Evolutionary conservation across 2,329 filamentous ascomycete species (phyloP), one percentile per base, ranked within the genome.

Genomic region (Nigrograna mackinnonii): DNA sequence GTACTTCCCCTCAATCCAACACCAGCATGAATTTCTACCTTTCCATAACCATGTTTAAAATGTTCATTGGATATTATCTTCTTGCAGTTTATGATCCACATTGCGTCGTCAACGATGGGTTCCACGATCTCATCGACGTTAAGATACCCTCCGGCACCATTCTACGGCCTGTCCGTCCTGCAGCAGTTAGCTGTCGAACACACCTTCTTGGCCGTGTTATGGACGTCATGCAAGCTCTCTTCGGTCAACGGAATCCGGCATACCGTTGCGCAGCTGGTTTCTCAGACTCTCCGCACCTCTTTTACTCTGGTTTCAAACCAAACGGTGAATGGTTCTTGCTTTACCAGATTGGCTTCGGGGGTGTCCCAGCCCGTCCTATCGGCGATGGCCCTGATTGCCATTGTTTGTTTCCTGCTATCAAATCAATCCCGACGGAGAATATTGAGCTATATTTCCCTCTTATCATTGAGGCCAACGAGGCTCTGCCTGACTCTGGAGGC

Each of bases 341-440:
- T 0, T 78, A 76, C 47, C 74, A 77, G 43, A 78, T 78, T 39
- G 73, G 73, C 0, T 78, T 78, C 26, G 75, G 74, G 4, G 75
- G 75, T 18, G 74, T 77, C 0, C 74, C 74, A 4, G 74, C 74
- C 0, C 67, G 74, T 0, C 71, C 71, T 1, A 68, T 70, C 5
- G 74, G 75, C 16, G 74, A 78, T 37, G 74, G 74, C 3, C 72
- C 70, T 2, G 73, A 78, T 47, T 77, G 75, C 43, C 75, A 78
- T 50, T 77, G 74, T 35, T 59, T 78, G 3, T 78, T 77, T 54
- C 74, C 75, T 0, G 72, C 73, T 2, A 77, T 78, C 58, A 78
- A 77, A 46, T 73, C 70, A 2, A 75, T 77, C 19, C 75, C 74
- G 0, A 73, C 72, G 0, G 75, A 78, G 52, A 73, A 67, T 36